Conservation (phyloP, 306 rosid species). For the Aeschynomene evenia region DNA sequence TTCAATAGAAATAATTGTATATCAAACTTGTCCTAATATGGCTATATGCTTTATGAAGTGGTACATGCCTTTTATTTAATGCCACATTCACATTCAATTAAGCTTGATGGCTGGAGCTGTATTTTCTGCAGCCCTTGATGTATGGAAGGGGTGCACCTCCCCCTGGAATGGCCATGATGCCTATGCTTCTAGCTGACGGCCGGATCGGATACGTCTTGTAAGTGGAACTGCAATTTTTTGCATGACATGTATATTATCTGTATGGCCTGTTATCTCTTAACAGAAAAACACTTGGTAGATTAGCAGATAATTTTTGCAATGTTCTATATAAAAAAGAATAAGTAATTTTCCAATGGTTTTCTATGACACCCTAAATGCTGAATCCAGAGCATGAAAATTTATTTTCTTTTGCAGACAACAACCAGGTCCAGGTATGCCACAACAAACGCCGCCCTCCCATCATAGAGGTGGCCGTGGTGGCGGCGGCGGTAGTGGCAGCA, state of each 20-base stretch:
- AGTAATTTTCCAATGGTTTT: background rate
- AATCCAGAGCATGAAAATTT: slow-evolving; percentile 15
- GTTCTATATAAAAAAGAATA: background rate
- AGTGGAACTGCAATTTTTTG: slow-evolving; percentile 35
- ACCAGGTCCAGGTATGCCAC: slow-evolving; percentile 72
- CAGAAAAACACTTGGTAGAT: background rate
- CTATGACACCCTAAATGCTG: background rate
- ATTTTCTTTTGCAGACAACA: slow-evolving; percentile 71
- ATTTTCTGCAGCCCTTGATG: slow-evolving; percentile 68
- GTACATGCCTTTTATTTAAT: slow-evolving; percentile 4
- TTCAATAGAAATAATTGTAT: slow-evolving; percentile 4
- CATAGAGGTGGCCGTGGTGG: slow-evolving; percentile 62
- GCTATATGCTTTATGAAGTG: slow-evolving; percentile 12
- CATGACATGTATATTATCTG: background rate
- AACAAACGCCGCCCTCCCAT: slow-evolving; percentile 53
- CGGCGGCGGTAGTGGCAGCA: slow-evolving; percentile 49
- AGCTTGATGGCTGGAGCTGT: slow-evolving; percentile 28
- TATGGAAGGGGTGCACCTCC: slow-evolving; percentile 84
- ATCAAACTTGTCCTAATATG: background rate
- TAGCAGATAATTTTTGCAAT: background rate
- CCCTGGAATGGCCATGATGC: slow-evolving; percentile 94
- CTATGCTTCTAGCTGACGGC: slow-evolving; percentile 95
- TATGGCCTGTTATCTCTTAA: slow-evolving; percentile 1
- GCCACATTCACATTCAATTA: slow-evolving; percentile 7
- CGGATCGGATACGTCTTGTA: slow-evolving; percentile 94